These are phyloP conservation scores for Echeveria elegans DNA, from an alignment of 164 flowering plant species.

Conservation along the genomic window DNA sequence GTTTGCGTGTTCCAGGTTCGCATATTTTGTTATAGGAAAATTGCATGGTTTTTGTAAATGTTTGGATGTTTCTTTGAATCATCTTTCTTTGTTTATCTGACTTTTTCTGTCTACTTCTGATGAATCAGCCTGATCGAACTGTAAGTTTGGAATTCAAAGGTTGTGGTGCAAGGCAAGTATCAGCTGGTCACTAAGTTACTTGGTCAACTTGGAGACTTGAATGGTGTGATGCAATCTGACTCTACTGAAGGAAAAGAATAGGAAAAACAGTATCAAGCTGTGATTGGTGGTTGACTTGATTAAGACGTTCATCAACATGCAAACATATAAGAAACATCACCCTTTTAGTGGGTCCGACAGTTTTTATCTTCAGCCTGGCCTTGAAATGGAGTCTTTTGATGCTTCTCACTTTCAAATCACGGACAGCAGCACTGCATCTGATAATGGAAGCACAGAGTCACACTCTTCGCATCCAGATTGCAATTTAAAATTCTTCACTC, in stretches of 20 bases:
- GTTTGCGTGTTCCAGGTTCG: no score
- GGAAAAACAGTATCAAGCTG: not conserved
- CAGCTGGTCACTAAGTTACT: not conserved
- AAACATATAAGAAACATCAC: slow-evolving; percentile 32
- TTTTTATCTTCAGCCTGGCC: slow-evolving; percentile 27
- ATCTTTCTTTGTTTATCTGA: not conserved
- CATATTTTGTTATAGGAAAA: not conserved
- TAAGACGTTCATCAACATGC: slow-evolving; percentile 23
- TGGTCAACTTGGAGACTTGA: not conserved
- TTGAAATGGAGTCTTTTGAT: slow-evolving; percentile 23
- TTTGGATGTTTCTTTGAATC: not conserved
- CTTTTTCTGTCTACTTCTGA: not conserved
- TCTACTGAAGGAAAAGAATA: not conserved
- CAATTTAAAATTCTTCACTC: slow-evolving; percentile 1
- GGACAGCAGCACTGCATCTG: slow-evolving; percentile 1
- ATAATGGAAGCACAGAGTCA: slow-evolving; percentile 8
- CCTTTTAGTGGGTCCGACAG: slow-evolving; percentile 18
- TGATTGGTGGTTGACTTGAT: not conserved
- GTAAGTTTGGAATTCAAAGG: not conserved
- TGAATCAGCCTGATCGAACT: not conserved
- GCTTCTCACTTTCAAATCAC: slow-evolving; percentile 13
- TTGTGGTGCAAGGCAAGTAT: not conserved
- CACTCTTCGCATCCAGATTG: not conserved
- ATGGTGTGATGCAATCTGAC: not conserved
- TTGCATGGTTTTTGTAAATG: not conserved